Conservation (phyloP, 2,329 filamentous ascomycete genomes). For the Penicillium psychrosexuale region DNA sequence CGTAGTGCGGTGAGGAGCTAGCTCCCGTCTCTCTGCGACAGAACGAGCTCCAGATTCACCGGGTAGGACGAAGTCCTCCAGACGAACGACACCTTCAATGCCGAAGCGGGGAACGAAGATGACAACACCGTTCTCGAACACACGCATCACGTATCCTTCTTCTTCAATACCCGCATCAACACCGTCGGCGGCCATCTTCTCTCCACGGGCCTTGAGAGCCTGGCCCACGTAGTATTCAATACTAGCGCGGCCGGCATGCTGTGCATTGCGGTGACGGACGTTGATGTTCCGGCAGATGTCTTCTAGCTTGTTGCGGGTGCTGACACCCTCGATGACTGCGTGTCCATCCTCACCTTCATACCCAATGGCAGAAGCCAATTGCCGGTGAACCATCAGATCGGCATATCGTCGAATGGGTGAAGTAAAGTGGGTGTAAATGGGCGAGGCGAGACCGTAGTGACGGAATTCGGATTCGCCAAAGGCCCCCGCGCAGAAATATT, state of each 20-base stretch:
- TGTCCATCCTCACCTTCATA: conserved; percentile 60
- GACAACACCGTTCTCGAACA: conserved; percentile 96
- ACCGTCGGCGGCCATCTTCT: conserved; percentile 39
- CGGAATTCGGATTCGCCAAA: conserved; percentile 92
- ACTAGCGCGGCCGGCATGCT: conserved; percentile 87
- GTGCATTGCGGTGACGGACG: conserved; percentile 91
- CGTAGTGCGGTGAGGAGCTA: conserved; percentile 60
- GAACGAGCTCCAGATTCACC: conserved; percentile 47
- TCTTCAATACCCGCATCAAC: conserved; percentile 60
- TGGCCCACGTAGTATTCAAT: conserved; percentile 99
- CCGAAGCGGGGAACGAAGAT: conserved; percentile 95
- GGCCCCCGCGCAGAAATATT: conserved; percentile 95
- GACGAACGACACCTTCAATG: conserved; percentile 84
- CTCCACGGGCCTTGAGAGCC: conserved; percentile 72
- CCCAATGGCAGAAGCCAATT: conserved; percentile 90
- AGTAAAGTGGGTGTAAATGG: conserved; percentile 99
- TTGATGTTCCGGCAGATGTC: conserved; percentile 98
- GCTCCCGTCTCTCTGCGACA: conserved; percentile 33
- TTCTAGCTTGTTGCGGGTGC: conserved; percentile 80
- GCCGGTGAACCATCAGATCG: conserved; percentile 90
- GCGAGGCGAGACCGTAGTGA: conserved; percentile 92
- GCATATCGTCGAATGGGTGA: conserved; percentile 95
- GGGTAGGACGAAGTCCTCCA: conserved; percentile 74
- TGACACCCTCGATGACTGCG: conserved; percentile 76
- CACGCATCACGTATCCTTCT: conserved; percentile 93